Evolutionary conservation across 805 yeast species (phyloP).

Genomic region (Candida namnaoensis): DNA sequence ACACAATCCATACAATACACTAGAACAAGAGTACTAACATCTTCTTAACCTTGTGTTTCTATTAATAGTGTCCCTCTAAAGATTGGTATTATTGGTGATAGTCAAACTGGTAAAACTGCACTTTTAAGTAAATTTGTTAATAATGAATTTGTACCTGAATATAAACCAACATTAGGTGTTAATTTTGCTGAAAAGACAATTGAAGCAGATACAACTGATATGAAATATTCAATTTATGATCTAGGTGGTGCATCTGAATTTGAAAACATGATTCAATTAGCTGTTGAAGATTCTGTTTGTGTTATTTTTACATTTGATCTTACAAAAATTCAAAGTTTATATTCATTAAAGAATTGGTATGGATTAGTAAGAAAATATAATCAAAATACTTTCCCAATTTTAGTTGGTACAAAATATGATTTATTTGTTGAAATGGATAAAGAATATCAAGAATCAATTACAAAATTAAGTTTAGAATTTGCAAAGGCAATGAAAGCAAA

Average conservation of each 20-base stretch:
- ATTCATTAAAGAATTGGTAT: slow-evolving; percentile 92
- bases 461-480: slow-evolving; percentile 73
- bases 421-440: slow-evolving; percentile 69
- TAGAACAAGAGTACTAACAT: no score
- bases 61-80: slow-evolving; percentile 49
- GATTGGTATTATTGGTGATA: slow-evolving; percentile 91
- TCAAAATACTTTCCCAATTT: slow-evolving; percentile 81
- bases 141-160: slow-evolving; percentile 83
- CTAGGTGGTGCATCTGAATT: slow-evolving; percentile 94
- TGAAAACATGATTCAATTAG: slow-evolving; percentile 90
- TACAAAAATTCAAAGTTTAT: slow-evolving; percentile 76
- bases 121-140: slow-evolving; percentile 97
- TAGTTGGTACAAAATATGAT: slow-evolving; percentile 93
- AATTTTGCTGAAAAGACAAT: slow-evolving; percentile 90
- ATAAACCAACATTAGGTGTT: slow-evolving; percentile 91
- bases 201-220: slow-evolving; percentile 75
- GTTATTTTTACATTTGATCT: slow-evolving; percentile 85
- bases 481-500: slow-evolving; percentile 87
- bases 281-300: slow-evolving; percentile 88
- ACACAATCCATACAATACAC: no score
- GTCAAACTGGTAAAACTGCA: slow-evolving; percentile 93
- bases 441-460: slow-evolving; percentile 77
- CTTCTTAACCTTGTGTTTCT: no score
- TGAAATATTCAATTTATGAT: slow-evolving; percentile 91
- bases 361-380: slow-evolving; percentile 85